Evolutionary conservation across 2,329 filamentous ascomycete species (phyloP), one percentile per base, ranked within the genome.

Genomic region (Alternaria infectoria): DNA sequence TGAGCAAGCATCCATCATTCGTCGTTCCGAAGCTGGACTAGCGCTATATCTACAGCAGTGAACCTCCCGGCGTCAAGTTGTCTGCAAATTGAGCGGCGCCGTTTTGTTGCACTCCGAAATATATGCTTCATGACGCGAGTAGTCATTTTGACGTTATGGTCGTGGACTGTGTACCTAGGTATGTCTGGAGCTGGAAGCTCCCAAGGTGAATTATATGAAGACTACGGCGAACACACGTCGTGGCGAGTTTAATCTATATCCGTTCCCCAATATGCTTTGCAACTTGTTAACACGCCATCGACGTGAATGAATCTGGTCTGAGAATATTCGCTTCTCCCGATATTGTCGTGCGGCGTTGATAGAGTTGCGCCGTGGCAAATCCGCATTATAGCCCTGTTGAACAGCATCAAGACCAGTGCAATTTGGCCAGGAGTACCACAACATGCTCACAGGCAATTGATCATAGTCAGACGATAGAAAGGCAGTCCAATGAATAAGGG

Each of bases 101-200:
- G 49, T 52, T 40, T 52, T 52, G 30, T 52, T 52, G 30, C 49
- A 52, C 49, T 52, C 13, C 49, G 30, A 52, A 30, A 52, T 36
- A 3, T 13, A 52, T 23, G 49, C n/a, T 15, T 4, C 11, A 36
- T n/a, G 12, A 15, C 21, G 13, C 15, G 28, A 36, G 15, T 36
- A n/a, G 19, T 17, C 9, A 40, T 40, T 11, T 11, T 40, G 36
- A 40, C 8, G 36, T 40, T 40, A 17, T 40, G 36, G 15, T 40
- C n/a, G 36, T 40, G 5, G 36, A 17, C 1, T 17, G 15, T 40
- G 36, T 40, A n/a, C n/a, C n/a, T n/a, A n/a, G n/a, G n/a, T n/a
- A 40, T 40, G 32, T 40, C 4, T 1, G 36, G 36, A 40, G 15
- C 15, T 40, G 36, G 10, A 40, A 0, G 0, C 36, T 0, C 6